Evolutionary conservation across 768 basidiomycete species (phyloP), one percentile per base, ranked within the genome.

Genomic region (Clathrus columnatus): DNA sequence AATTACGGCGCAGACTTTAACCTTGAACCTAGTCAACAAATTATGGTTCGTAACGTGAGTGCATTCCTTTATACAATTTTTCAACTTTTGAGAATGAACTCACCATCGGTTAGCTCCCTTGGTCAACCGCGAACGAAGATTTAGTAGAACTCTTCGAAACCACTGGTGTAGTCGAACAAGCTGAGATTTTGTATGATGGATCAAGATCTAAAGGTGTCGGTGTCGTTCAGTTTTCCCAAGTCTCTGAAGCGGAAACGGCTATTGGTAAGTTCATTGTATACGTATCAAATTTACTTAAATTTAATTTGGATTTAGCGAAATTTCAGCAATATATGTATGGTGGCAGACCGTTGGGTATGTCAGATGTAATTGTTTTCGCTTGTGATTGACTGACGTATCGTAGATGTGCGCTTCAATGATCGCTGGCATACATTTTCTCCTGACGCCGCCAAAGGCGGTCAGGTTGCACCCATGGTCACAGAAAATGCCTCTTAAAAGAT

Each of bases 121-220:
- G 94, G 94, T 97, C 95, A 8, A 99, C 95, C 45, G 93, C 95
- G 6, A 97, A 99, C 67, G 95, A 99, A 67, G 95, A 99, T 67
- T 73, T 99, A 44, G 94, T 99, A 20, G 95, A 99, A 71, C 71
- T 99, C 18, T 99, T 99, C 63, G 94, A 97, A 74, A 99, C 95
- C 29, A 96, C 94, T 0, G 95, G 94, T 8, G 86, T 87, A 61
- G 95, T 99, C 30, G 88, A 93, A 64, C 74, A 91, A 29, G 95
- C 95, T 2, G 95, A 99, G 70, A 95, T 97, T 60, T 70, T 99
- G 47, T 93, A 87, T 63, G 94, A 97, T 63, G 88, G 90, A 16
- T 84, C 87, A 0, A 83, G 95, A 53, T 91, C 89, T 48, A 96
- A 96, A 69, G 95, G 95, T 14, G 85, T 87, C 57, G 96, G 95